These are phyloP conservation scores for Apiotrichum sp. DNA, from an alignment of 1,284 basidiomycete genomes.

Conservation along the genomic window DNA sequence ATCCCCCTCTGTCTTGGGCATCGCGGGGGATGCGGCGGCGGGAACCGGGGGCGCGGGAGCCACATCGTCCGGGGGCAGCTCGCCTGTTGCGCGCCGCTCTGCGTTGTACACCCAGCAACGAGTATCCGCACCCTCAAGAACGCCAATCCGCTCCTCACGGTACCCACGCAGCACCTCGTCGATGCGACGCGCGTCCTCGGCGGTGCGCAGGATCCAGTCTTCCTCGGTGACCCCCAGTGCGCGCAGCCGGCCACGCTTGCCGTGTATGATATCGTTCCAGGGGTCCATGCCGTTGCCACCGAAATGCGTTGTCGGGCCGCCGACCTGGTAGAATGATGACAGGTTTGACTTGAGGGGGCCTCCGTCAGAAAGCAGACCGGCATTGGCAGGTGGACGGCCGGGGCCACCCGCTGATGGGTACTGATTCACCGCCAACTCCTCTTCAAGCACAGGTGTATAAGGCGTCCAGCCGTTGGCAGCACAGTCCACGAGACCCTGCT, in stretches of 20 bases:
- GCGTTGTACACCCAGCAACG: constrained; percentile 32
- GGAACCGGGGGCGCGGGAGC: background rate
- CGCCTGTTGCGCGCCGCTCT: constrained; percentile 17
- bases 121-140: constrained; percentile 41
- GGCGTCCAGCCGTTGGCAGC: constrained; percentile 64
- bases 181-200: constrained; percentile 58
- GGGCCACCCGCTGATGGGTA: constrained; percentile 25
- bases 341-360: constrained; percentile 40
- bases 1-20: background rate
- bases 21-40: too few species aligned
- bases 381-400: constrained; percentile 24
- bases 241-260: constrained; percentile 46
- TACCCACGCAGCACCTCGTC: constrained; percentile 60
- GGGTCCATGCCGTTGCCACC: constrained; percentile 73
- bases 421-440: constrained; percentile 47
- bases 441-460: constrained; percentile 72
- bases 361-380: constrained; percentile 32
- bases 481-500: constrained; percentile 65
- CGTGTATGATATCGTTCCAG: constrained; percentile 72
- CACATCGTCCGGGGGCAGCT: background rate
- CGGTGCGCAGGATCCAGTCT: constrained; percentile 81
- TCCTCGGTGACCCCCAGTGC: constrained; percentile 69
- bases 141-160: constrained; percentile 56
- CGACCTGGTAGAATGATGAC: constrained; percentile 62
- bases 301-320: constrained; percentile 81